Conservation (phyloP, 306 rosid species). For the Cucurbita pepo region DNA sequence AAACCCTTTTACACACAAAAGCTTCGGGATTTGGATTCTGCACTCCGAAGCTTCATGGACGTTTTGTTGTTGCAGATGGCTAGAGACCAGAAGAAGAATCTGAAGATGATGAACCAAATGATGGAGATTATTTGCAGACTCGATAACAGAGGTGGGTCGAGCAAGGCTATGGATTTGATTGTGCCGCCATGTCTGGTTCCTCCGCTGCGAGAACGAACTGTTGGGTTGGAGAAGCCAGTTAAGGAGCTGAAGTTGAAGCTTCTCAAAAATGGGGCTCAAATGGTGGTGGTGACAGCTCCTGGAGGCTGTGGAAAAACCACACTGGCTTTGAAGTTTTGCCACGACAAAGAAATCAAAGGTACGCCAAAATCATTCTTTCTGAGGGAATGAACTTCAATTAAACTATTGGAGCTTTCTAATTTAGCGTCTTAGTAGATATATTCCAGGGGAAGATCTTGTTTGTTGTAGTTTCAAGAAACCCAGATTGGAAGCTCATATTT, state of each 20-base stretch:
- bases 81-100: conserved; percentile 6
- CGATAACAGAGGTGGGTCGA: neutral
- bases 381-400: neutral
- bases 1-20: conserved; percentile 13
- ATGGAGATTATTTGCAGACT: neutral
- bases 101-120: neutral
- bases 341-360: conserved; percentile 31
- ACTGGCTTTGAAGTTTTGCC: conserved; percentile 25
- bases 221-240: conserved; percentile 36
- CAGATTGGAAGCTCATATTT: conserved; percentile 22
- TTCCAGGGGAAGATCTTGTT: conserved; percentile 37
- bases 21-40: conserved; percentile 15
- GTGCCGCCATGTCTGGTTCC: conserved; percentile 17
- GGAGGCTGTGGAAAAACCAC: conserved; percentile 49
- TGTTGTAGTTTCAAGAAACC: conserved; percentile 16
- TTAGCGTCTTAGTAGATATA: conserved; percentile 17
- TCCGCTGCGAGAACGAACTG: conserved; percentile 10
- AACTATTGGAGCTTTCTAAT: neutral
- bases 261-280: conserved; percentile 7
- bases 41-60: conserved; percentile 1
- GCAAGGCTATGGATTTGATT: neutral
- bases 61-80: conserved; percentile 4
- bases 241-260: conserved; percentile 30
- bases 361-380: neutral
- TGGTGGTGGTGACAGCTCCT: conserved; percentile 27